Percentiles rank a stretch among this genome's conserved stretches.
Evolutionary conservation across 441 rosid species (phyloP).

Genomic region (Gossypium laxum): DNA sequence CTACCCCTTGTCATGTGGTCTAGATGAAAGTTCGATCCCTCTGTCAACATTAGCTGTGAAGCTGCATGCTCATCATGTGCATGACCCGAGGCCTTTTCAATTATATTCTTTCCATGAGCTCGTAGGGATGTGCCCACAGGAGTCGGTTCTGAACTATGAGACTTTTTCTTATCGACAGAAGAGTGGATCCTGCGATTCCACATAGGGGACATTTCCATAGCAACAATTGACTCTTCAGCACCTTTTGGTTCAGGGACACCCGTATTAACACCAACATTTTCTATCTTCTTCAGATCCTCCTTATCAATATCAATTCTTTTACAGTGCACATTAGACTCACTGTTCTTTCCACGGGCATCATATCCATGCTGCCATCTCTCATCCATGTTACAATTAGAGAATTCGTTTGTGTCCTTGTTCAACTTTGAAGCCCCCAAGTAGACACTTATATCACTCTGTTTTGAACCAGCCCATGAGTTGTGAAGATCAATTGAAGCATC

Average conservation of each 20-base stretch:
- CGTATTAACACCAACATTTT: conserved; percentile 23
- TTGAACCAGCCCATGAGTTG: conserved; percentile 13
- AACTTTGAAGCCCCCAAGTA: conserved; percentile 18
- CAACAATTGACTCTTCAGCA: conserved; percentile 44
- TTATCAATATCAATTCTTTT: conserved; percentile 23
- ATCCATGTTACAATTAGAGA: conserved; percentile 26
- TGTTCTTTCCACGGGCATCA: conserved; percentile 22
- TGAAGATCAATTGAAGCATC: conserved; percentile 5
- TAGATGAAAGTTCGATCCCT: conserved; percentile 26
- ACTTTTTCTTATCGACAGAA: conserved; percentile 31
- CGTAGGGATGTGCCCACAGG: conserved; percentile 25
- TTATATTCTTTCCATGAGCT: conserved; percentile 22
- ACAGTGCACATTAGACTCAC: conserved; percentile 19
- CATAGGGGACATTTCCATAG: conserved; percentile 84
- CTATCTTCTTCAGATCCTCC: conserved; percentile 27
- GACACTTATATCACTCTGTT: neutral
- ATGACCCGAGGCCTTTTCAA: conserved; percentile 23
- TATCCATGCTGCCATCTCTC: conserved; percentile 28
- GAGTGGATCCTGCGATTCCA: conserved; percentile 55
- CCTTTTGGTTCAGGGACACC: conserved; percentile 31
- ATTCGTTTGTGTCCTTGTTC: conserved; percentile 27
- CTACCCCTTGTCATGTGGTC: conserved; percentile 26
- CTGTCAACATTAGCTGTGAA: conserved; percentile 25
- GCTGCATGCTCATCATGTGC: conserved; percentile 21
- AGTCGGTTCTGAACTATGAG: conserved; percentile 29